Conservation (phyloP, 139 green algal species). For the Closterium sp. region DNA sequence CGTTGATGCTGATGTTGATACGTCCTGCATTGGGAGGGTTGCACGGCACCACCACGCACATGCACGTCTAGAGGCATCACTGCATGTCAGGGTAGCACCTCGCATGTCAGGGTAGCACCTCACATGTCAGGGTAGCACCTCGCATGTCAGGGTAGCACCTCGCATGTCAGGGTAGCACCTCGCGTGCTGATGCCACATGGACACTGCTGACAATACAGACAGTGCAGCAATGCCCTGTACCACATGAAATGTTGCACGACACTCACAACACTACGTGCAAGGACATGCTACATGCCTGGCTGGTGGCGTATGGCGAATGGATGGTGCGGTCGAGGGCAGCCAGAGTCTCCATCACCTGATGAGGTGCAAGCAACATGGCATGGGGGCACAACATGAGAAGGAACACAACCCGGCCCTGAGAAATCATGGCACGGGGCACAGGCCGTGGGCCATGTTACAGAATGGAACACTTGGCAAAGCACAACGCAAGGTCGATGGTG, state of each 20-base stretch:
- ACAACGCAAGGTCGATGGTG: neutral
- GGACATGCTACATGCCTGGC: conserved; percentile 45
- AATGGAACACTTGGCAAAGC: neutral
- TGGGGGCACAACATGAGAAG: neutral
- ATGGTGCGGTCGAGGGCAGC: conserved; percentile 75
- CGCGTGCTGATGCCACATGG: neutral
- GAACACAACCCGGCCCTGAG: neutral
- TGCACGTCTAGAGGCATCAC: neutral
- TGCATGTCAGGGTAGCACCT: too few relatives aligned
- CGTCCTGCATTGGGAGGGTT: neutral
- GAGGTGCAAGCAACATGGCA: neutral
- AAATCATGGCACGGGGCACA: neutral
- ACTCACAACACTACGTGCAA: neutral
- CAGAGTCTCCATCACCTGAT: conserved; percentile 70
- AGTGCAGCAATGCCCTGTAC: too few relatives aligned
- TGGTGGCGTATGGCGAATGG: conserved; percentile 68
- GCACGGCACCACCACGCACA: neutral
- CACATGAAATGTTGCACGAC: too few relatives aligned
- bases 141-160: too few relatives aligned
- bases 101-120: too few relatives aligned
- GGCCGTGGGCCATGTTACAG: too few relatives aligned
- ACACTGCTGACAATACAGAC: neutral
- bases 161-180: too few relatives aligned
- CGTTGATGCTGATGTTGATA: neutral
- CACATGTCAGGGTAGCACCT: too few relatives aligned